A percentile compares a stretch with the other conserved stretches of the same genome.
Evolutionary conservation across 306 rosid genomes (phyloP).

Genomic region (Cicer yamashitae): DNA sequence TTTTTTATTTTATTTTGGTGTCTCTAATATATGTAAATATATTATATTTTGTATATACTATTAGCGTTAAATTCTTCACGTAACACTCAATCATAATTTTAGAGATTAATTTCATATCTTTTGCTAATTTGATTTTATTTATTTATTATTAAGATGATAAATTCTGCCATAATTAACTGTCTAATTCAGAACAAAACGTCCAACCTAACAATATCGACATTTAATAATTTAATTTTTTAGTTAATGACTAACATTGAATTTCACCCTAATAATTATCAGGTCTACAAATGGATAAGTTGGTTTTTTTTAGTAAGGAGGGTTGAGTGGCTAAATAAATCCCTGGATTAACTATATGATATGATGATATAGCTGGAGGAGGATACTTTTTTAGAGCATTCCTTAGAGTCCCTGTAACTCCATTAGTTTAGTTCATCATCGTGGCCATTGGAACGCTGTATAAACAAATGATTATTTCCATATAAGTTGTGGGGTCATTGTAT

Average conservation of each 20-base stretch:
- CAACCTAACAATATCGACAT: too few relatives aligned
- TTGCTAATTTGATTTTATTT: too few relatives aligned
- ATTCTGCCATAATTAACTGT: too few relatives aligned
- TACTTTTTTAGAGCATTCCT: not conserved
- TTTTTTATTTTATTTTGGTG: too few relatives aligned
- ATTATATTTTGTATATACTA: too few relatives aligned
- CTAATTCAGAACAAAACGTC: too few relatives aligned
- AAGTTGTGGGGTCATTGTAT: too few relatives aligned
- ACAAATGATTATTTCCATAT: not conserved
- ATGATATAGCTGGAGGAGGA: not conserved
- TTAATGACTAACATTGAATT: too few relatives aligned
- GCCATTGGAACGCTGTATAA: not conserved
- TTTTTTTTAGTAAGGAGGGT: not conserved
- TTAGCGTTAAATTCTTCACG: too few relatives aligned
- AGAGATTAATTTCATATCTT: not conserved
- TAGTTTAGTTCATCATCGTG: not conserved
- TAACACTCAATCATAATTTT: not conserved
- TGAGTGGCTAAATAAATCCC: conserved; percentile 1
- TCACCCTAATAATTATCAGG: not conserved
- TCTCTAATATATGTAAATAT: too few relatives aligned
- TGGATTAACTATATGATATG: not conserved
- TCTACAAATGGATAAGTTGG: conserved; percentile 18
- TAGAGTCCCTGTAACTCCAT: not conserved
- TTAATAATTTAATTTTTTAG: too few relatives aligned
- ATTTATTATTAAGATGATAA: too few relatives aligned